Evolutionary conservation across 2,329 filamentous ascomycete species (phyloP).

Genomic region (Tolypocladium inflatum): DNA sequence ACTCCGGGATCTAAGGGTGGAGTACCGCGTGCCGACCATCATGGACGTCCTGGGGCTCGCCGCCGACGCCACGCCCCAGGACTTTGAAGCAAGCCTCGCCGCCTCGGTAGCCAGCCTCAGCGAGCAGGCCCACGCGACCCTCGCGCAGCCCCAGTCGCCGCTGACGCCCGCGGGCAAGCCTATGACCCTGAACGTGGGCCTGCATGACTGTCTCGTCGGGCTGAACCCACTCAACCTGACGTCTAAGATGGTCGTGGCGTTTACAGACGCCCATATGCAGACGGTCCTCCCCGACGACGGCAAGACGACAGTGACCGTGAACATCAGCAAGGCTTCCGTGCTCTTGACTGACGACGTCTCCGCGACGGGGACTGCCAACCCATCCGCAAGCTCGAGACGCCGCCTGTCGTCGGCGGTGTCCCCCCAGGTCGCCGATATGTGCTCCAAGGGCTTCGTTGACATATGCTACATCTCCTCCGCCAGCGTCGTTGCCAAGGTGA

Average conservation of each 20-base stretch:
- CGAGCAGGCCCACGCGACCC: constrained; percentile 46
- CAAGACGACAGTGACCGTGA: constrained; percentile 52
- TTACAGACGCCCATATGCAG: constrained; percentile 69
- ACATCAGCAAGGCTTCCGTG: constrained; percentile 72
- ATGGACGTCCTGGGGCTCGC: constrained; percentile 68
- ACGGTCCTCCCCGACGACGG: constrained; percentile 56
- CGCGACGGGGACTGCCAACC: constrained; percentile 7
- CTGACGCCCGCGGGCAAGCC: constrained; percentile 34
- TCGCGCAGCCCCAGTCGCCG: constrained; percentile 14
- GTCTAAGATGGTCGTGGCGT: constrained; percentile 69
- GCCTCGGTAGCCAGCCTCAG: constrained; percentile 72
- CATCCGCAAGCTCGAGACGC: constrained; percentile 9
- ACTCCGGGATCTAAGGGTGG: constrained; percentile 72
- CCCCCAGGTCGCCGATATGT: constrained; percentile 45
- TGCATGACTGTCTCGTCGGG: constrained; percentile 74
- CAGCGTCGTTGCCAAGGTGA: constrained; percentile 54
- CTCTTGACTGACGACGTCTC: constrained; percentile 71
- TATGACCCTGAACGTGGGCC: constrained; percentile 60
- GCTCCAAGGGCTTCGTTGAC: constrained; percentile 68
- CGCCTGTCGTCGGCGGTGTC: constrained; percentile 27
- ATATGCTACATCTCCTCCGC: constrained; percentile 83
- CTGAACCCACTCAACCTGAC: constrained; percentile 68
- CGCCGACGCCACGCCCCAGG: constrained; percentile 58
- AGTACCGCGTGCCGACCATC: constrained; percentile 79
- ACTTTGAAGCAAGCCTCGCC: constrained; percentile 66